These are phyloP conservation scores for Melanomma pulvis-pyrius DNA, from an alignment of 495 filamentous ascomycete species.

Conservation along the genomic window DNA sequence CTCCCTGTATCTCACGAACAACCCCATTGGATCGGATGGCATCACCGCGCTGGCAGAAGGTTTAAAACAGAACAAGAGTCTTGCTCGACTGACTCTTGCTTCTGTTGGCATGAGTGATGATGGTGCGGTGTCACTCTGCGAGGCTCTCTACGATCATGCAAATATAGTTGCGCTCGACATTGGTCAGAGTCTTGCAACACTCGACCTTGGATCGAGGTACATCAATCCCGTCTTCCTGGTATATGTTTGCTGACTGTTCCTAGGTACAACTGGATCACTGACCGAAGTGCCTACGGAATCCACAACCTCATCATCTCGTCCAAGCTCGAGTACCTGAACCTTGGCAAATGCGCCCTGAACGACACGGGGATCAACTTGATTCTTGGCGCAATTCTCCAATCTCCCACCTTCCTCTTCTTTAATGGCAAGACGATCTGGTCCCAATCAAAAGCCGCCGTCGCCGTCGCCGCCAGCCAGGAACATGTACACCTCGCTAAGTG, in stretches of 20 bases:
- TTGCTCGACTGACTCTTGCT: slow-evolving; percentile 41
- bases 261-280: slow-evolving; percentile 35
- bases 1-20: slow-evolving; percentile 45
- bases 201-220: slow-evolving; percentile 45
- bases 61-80: slow-evolving; percentile 35
- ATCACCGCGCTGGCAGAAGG: slow-evolving; percentile 38
- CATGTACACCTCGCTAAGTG: slow-evolving; percentile 8
- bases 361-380: slow-evolving; percentile 16
- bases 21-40: slow-evolving; percentile 42
- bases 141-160: slow-evolving; percentile 30
- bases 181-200: slow-evolving; percentile 44
- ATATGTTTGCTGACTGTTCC: background rate
- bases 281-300: slow-evolving; percentile 14
- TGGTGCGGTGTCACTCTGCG: slow-evolving; percentile 37
- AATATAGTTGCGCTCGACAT: slow-evolving; percentile 41
- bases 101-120: slow-evolving; percentile 39
- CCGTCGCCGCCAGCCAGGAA: slow-evolving; percentile 28
- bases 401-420: slow-evolving; percentile 25
- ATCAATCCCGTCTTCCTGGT: slow-evolving; percentile 39
- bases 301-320: slow-evolving; percentile 16
- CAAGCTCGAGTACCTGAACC: slow-evolving; percentile 16
- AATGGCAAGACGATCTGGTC: slow-evolving; percentile 22
- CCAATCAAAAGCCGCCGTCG: slow-evolving; percentile 11
- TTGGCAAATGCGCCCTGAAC: slow-evolving; percentile 22
- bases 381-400: slow-evolving; percentile 11